Conservation (phyloP, 768 basidiomycete species). For the Amanita polypyramis region DNA sequence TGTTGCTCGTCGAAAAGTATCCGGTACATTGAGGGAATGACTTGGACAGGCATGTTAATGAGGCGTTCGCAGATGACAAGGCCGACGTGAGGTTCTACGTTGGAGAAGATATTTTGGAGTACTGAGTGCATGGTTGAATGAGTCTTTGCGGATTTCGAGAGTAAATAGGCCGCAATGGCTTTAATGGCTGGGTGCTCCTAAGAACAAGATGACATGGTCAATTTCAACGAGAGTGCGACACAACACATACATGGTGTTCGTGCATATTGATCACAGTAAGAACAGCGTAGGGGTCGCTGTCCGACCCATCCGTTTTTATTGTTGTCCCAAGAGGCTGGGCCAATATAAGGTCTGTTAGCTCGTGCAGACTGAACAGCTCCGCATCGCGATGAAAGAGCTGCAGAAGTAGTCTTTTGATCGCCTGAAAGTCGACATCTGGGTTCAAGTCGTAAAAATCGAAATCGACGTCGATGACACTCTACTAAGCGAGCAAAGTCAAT, state of each 20-base stretch:
- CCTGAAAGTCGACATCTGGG: conserved; percentile 74
- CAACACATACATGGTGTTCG: conserved; percentile 42
- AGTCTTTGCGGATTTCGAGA: conserved; percentile 44
- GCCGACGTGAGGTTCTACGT: conserved; percentile 52
- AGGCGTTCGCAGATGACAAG: conserved; percentile 82
- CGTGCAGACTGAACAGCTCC: conserved; percentile 55
- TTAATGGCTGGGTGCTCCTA: conserved; percentile 67
- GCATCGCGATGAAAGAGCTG: conserved; percentile 74
- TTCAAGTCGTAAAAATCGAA: conserved; percentile 94
- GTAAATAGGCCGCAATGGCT: conserved; percentile 59
- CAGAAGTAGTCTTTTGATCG: conserved; percentile 60
- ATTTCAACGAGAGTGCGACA: not conserved
- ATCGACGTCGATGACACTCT: conserved; percentile 72
- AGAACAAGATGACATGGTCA: not conserved
- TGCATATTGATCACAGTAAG: conserved; percentile 78
- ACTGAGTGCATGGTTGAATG: conserved; percentile 41
- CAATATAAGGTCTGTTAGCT: conserved; percentile 73
- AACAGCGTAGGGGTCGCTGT: conserved; percentile 86
- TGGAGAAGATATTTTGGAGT: conserved; percentile 44
- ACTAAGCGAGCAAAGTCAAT: conserved; percentile 13
- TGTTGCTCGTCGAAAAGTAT: conserved; percentile 83
- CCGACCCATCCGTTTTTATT: conserved; percentile 83
- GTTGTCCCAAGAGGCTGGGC: conserved; percentile 78
- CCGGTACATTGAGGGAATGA: conserved; percentile 84
- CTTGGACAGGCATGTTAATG: conserved; percentile 92